Base-by-base conservation (phyloP, 148 eudicot genomes). In the Camellia sinensis region DNA sequence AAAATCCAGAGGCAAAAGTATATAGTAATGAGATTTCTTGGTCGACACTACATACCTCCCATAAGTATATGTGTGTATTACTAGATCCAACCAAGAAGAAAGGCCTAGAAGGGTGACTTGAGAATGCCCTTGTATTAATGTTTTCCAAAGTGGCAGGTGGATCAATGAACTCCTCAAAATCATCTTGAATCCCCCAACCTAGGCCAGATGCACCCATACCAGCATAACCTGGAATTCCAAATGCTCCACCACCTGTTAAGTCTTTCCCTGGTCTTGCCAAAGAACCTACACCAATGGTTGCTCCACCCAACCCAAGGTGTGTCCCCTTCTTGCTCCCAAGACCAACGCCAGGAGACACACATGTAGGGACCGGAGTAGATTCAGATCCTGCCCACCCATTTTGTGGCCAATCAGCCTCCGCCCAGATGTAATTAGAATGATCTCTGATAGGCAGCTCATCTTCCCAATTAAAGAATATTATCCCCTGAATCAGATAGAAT, bases 41-140 rank as follows among this genome's bases (percentile, higher is more conserved):
- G 68, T 37, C 44, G 29, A 53, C 73, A 45, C 57, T 37, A 37
- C 71, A 74, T 97, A 97, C 99, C 98, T 97, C 98, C 99, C 99
- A 97, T 67, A 97, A 79, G 88, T 97, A 94, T 79, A 87, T 79
- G 77, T 91, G 99, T 68, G 97, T 92, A 81, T 92, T 92, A 86
- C 91, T 88, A 69, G 98, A 97, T 78, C 99, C 99, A 86, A 88
- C 97, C 85, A 97, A 90, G 82, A 97, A 97, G 82, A 88, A 84
- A 81, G 98, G 94, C 89, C 93, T 87, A 63, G 93, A 92, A 82
- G 99, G 99, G 84, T 97, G 99, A 84, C 92, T 87, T 48, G 97
- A 91, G 75, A 97, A 89, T 48, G 98, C 88, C 80, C 85, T 90
- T 52, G 97, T 91, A 80, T 83, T 86, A 69, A 92, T 83, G 79